These are phyloP conservation scores for Magnusiomyces suaveolens DNA, from an alignment of 1,139 yeast genomes.

Conservation along the genomic window DNA sequence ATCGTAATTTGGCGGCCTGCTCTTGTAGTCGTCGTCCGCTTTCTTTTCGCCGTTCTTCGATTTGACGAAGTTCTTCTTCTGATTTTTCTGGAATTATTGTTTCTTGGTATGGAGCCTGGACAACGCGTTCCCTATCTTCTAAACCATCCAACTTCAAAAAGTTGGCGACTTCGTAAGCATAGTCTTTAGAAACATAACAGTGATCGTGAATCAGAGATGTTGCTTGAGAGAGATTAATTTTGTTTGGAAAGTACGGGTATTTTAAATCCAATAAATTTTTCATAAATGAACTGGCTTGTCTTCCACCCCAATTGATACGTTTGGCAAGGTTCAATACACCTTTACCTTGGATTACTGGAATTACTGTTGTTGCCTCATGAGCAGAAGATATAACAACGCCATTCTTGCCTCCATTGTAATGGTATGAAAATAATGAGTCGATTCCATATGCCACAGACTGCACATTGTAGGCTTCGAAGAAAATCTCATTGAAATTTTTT, in stretches of 20 bases:
- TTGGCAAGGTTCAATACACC: constrained; percentile 63
- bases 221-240: constrained; percentile 54
- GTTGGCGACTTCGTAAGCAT: constrained; percentile 49
- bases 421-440: constrained; percentile 67
- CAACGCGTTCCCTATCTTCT: constrained; percentile 57
- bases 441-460: constrained; percentile 74
- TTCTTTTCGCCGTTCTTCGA: constrained; percentile 73
- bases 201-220: constrained; percentile 60
- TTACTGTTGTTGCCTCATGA: constrained; percentile 68
- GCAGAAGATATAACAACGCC: constrained; percentile 81
- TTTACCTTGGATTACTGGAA: constrained; percentile 64
- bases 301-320: constrained; percentile 89
- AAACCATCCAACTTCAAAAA: constrained; percentile 54
- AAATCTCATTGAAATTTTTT: constrained; percentile 60
- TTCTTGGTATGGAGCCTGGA: constrained; percentile 76
- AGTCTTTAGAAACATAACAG: constrained; percentile 68
- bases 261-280: constrained; percentile 60
- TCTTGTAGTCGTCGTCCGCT: constrained; percentile 85
- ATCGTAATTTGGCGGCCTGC: constrained; percentile 77
- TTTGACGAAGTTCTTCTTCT: constrained; percentile 70
- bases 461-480: constrained; percentile 70
- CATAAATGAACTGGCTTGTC: constrained; percentile 56
- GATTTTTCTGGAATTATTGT: constrained; percentile 57
- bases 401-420: constrained; percentile 37
- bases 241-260: constrained; percentile 85